Evolutionary conservation across 805 yeast species (phyloP).

Genomic region (Candida xyloterini): DNA sequence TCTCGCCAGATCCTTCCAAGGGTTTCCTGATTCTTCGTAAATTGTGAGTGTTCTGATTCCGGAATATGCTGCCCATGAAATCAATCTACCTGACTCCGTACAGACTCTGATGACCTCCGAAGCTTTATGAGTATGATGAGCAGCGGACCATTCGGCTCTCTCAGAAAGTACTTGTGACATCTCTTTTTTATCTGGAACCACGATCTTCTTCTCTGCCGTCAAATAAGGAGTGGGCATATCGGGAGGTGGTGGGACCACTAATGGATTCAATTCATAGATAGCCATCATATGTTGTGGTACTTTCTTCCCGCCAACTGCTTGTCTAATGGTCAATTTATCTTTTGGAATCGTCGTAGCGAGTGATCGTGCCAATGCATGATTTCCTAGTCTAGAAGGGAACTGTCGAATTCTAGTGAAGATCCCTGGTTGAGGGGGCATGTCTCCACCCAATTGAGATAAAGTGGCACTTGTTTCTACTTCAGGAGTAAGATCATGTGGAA

Average conservation of each 20-base stretch:
- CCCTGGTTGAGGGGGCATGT: neutral
- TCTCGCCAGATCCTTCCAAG: conserved; percentile 29
- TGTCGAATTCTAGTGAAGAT: neutral
- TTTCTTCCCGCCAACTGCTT: conserved; percentile 17
- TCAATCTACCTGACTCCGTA: conserved; percentile 35
- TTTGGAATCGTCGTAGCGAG: conserved; percentile 25
- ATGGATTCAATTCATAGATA: conserved; percentile 31
- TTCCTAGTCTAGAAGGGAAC: conserved; percentile 20
- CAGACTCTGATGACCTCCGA: conserved; percentile 40
- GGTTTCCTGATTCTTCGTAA: conserved; percentile 29
- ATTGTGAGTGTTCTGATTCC: conserved; percentile 26
- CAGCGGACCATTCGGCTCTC: conserved; percentile 40
- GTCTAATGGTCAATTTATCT: conserved; percentile 10
- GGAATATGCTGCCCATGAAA: conserved; percentile 29
- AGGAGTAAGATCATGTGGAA: conserved; percentile 5
- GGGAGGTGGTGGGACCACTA: conserved; percentile 38
- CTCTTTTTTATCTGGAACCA: conserved; percentile 38
- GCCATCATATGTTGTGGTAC: conserved; percentile 34
- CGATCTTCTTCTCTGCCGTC: conserved; percentile 38
- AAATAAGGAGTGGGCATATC: conserved; percentile 43
- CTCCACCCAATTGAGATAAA: conserved; percentile 5
- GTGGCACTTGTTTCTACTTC: conserved; percentile 2
- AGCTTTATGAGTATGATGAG: conserved; percentile 38
- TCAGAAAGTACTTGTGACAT: conserved; percentile 30
- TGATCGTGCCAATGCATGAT: conserved; percentile 19